Evolutionary conservation across 2,329 filamentous ascomycete genomes (phyloP), one percentile per base, ranked within the genome.

Genomic region (Trichoderma atroviride): DNA sequence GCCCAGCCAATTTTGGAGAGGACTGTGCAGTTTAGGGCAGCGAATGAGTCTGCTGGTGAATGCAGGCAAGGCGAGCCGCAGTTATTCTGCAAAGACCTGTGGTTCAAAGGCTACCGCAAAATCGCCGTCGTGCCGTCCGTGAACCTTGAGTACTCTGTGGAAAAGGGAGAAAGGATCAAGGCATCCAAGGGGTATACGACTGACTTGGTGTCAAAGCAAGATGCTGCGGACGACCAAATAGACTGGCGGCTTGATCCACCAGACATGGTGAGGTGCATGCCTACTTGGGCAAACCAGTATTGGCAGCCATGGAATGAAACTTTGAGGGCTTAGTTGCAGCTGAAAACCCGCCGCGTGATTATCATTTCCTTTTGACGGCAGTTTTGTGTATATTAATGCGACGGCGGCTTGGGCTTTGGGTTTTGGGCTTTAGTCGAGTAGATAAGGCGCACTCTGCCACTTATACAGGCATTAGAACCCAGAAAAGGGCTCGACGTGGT

Each of bases 1-100:
- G 86, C 85, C 0, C 76, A 78, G 50, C 84, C 86, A 0, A 73
- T 89, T 9, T 68, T 87, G 3, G 76, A 78, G 0, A 76, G 77
- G 4, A 2, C 33, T 9, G 74, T 88, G 2, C 70, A 74, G 5
- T 89, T 89, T 11, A 67, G 69, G 19, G 62, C 58, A 11, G 33
- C 70, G 6, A 40, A 66, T 19, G 52, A 24, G 10, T 40, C 59
- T 4, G 31, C 43, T 0, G 79, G 75, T 4, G 87, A 89, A 74
- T 89, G 87, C 67, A 79, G 75, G 13, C 82, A 85, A 71, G 86
- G 86, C 4, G 87, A 89, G 74, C 85, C 86, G 2, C 81, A 83
- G 68, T 74, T 88, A 7, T 84, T 89, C 60, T 85, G 84, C 71
- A 88, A 88, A 69, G 86, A 89, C 70, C 69, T 89, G 72, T 89